Evolutionary conservation across 129 eudicot species (phyloP), one percentile per base, ranked within the genome.

Genomic region (Logfia minima): DNA sequence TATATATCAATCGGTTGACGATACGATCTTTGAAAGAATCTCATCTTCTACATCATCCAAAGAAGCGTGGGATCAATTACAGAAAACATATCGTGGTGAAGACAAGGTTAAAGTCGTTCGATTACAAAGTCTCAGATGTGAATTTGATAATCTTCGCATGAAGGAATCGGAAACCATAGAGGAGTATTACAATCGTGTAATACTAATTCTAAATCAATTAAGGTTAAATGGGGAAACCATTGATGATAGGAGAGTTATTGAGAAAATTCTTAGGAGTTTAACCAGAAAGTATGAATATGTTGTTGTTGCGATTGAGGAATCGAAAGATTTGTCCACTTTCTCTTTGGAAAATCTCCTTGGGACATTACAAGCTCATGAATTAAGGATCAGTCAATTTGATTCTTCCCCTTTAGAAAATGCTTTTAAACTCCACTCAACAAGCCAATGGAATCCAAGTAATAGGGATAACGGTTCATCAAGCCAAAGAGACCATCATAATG

Each of bases 291-390:
- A 51, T 52, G 75, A 71, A 16, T 51, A 71, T 3, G 35, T 71
- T 2, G 75, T 71, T 10, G 75, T 71, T 0, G 41, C 63, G n/a
- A 72, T 72, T 72, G 67, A 72, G n/a, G 66, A 72, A 31, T 72
- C 68, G 4, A 72, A 72, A 29, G 79, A 75, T 63, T 32, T 61
- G 9, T 39, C 79, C 55, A 11, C 58, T 3, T 23, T 75, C 5
- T 75, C 60, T 6, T 7, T 75, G 0, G 77, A 79, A 24, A 39
- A 29, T 24, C 13, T 79, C 11, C 63, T 70, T 58, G 75, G 76
- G 34, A 68, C 68, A 9, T 17, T 78, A 4, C 75, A 78, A 5
- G 66, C 82, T 22, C 76, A 68, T 69, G 76, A 78, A 78, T 14
- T 65, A 2, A 66, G 51, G 17, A 26, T 77, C 11, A 48, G 19